Conservation (phyloP, 2,329 filamentous ascomycete species). For the Neopestalotiopsis clavispora region DNA sequence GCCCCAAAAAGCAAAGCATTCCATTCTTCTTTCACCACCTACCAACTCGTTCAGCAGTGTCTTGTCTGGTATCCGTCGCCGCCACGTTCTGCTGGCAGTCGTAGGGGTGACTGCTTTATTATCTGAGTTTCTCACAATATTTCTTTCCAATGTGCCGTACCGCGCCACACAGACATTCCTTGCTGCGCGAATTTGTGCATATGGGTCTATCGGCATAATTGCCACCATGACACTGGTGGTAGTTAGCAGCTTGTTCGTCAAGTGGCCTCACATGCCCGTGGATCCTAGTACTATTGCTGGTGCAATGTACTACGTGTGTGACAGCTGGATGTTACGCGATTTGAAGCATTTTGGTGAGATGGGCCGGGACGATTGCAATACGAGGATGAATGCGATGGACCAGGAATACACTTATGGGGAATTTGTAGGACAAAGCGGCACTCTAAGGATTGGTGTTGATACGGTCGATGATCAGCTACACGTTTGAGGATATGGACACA, state of each 20-base stretch:
- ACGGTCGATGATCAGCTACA: background rate
- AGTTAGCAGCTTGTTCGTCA: constrained; percentile 36
- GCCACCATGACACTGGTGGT: constrained; percentile 41
- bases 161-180: constrained; percentile 39
- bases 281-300: constrained; percentile 41
- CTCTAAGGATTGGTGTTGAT: constrained; percentile 35
- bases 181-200: constrained; percentile 37
- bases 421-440: constrained; percentile 34
- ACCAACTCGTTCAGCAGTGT: constrained; percentile 39
- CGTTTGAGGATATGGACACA: background rate
- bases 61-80: constrained; percentile 37
- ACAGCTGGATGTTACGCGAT: constrained; percentile 38
- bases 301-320: constrained; percentile 40
- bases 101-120: constrained; percentile 39
- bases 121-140: constrained; percentile 42
- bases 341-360: constrained; percentile 35
- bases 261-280: constrained; percentile 42
- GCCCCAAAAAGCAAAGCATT: constrained; percentile 33
- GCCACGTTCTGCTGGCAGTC: constrained; percentile 38
- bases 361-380: constrained; percentile 35
- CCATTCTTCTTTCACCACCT: constrained; percentile 39
- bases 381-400: constrained; percentile 32
- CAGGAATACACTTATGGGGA: constrained; percentile 37
- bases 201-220: constrained; percentile 38
- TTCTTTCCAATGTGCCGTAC: constrained; percentile 44